phyloP scores from a whole-genome alignment of 345 rosid species.

The Litchi chinensis region DNA sequence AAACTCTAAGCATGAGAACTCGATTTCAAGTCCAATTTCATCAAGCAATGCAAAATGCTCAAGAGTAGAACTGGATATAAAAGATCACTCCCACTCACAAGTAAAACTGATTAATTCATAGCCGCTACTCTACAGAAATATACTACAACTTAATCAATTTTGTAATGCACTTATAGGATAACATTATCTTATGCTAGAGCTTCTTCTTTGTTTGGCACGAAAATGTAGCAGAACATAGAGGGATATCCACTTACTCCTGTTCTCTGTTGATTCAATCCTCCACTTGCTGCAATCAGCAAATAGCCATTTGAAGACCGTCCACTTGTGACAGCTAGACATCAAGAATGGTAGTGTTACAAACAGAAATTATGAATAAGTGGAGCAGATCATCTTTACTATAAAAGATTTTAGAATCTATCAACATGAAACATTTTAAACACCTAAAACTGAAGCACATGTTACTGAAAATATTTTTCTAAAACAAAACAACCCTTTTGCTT shows the following conservation, averaged over 20 bases:
- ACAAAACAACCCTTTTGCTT: not conserved
- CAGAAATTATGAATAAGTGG: slow-evolving; percentile 1
- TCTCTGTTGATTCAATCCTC: slow-evolving; percentile 98
- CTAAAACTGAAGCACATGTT: not conserved
- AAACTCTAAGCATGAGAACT: not conserved
- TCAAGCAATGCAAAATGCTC: not conserved
- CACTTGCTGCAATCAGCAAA: slow-evolving; percentile 96
- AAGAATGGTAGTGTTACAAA: slow-evolving; percentile 23
- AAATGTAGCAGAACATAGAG: slow-evolving; percentile 3
- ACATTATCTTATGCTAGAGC: not conserved
- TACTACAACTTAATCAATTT: not conserved
- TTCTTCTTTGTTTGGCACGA: slow-evolving; percentile 7
- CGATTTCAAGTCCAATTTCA: slow-evolving; percentile 3
- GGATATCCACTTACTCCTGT: slow-evolving; percentile 79
- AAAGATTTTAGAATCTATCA: not conserved
- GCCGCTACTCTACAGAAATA: slow-evolving; percentile 9
- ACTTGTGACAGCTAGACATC: slow-evolving; percentile 59
- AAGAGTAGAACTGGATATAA: not conserved
- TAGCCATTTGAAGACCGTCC: slow-evolving; percentile 81
- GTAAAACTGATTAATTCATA: slow-evolving; percentile 19
- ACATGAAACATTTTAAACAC: not conserved
- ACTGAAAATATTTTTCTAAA: not conserved
- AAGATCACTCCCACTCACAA: not conserved
- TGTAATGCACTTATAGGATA: not conserved
- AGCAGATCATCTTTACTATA: not conserved